phyloP scores from a whole-genome alignment of 148 eudicot species.

The Salicornia ramosissima region DNA sequence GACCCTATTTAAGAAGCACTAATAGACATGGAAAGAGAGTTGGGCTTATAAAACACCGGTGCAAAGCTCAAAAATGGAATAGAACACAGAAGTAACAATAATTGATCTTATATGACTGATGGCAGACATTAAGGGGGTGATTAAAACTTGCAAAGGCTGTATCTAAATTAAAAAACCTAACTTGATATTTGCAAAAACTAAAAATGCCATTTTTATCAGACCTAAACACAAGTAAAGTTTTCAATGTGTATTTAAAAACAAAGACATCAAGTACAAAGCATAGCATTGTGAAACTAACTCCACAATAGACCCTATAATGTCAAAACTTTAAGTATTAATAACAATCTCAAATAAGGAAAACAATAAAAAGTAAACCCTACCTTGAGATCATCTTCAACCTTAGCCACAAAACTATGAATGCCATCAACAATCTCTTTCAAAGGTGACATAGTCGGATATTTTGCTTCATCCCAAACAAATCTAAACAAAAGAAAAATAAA shows the following conservation, averaged over 20 bases:
- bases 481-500: constrained; percentile 32
- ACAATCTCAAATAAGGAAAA: no score
- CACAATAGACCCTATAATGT: no score
- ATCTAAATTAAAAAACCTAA: neutral
- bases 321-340: no score
- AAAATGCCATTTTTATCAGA: neutral
- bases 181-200: neutral
- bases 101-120: neutral
- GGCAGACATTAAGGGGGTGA: neutral
- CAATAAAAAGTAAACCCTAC: constrained; percentile 26
- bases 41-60: neutral
- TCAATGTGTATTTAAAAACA: neutral
- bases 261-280: neutral
- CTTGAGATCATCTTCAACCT: constrained; percentile 98
- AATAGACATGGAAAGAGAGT: neutral
- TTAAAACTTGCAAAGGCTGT: neutral
- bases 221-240: neutral
- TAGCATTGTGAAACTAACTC: neutral
- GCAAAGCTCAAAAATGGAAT: neutral
- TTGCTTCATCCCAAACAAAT: constrained; percentile 98
- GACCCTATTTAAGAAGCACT: neutral
- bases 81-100: neutral
- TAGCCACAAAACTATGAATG: constrained; percentile 72
- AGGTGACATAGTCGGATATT: constrained; percentile 92
- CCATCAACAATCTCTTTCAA: constrained; percentile 74